phyloP scores from a whole-genome alignment of 352 stramenopile species.

The Pythium utonaiense region DNA sequence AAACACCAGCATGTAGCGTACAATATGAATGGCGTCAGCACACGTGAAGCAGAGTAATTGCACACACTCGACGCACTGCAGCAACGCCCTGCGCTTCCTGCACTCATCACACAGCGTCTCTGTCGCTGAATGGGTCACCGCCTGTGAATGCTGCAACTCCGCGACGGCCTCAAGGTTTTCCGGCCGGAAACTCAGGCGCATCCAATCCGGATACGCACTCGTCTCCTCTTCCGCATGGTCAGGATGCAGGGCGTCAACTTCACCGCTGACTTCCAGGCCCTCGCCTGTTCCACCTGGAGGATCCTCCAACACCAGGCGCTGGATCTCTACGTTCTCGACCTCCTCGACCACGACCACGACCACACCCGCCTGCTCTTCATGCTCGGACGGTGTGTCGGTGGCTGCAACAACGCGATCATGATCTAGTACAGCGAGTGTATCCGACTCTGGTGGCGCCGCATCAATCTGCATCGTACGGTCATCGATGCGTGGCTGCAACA shows the following conservation, averaged over 20 bases:
- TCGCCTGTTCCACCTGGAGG: neutral
- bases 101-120: slow-evolving; percentile 55
- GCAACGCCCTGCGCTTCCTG: slow-evolving; percentile 15
- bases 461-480: neutral
- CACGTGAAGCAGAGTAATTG: slow-evolving; percentile 55
- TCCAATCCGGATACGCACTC: slow-evolving; percentile 1
- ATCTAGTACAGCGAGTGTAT: neutral
- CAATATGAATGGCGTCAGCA: slow-evolving; percentile 74
- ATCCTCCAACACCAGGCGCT: neutral
- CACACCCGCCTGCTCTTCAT: neutral
- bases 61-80: slow-evolving; percentile 45
- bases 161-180: neutral
- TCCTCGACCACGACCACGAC: neutral
- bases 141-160: neutral
- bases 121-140: neutral
- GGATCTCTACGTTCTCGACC: neutral
- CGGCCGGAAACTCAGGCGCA: neutral
- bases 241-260: neutral
- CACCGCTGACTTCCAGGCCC: neutral
- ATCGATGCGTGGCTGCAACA: neutral
- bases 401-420: neutral
- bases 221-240: neutral
- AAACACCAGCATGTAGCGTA: slow-evolving; percentile 25
- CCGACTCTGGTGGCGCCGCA: neutral
- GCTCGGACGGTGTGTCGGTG: neutral